Conservation (phyloP, 257 asterid species). For the Coffea canephora region DNA sequence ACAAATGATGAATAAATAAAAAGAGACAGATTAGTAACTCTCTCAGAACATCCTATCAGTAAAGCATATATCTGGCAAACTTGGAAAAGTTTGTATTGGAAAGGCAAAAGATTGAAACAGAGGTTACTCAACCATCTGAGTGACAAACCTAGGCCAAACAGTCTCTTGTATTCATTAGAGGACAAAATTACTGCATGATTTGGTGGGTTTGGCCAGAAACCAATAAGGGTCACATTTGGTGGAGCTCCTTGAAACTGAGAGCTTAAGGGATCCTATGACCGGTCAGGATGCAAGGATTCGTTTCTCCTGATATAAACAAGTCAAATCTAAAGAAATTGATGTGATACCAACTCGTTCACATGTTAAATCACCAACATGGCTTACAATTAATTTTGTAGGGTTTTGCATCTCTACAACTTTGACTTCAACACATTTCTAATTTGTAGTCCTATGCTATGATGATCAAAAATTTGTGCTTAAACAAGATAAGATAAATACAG, state of each 20-base stretch:
- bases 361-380: neutral
- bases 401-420: neutral
- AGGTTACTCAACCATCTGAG: neutral
- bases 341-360: constrained; percentile 2
- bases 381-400: neutral
- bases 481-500: neutral
- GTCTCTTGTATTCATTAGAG: neutral
- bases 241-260: constrained; percentile 14
- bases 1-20: too few species aligned
- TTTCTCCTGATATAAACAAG: neutral
- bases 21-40: neutral
- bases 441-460: neutral
- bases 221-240: constrained; percentile 23
- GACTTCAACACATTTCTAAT: neutral
- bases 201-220: constrained; percentile 27
- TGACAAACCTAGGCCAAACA: neutral
- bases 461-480: neutral
- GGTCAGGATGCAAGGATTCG: neutral
- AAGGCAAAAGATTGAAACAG: neutral
- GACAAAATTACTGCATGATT: neutral
- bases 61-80: neutral
- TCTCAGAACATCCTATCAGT: neutral
- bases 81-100: neutral
- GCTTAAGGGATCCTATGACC: neutral
- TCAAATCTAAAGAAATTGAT: constrained; percentile 3